These are phyloP conservation scores for Penicillium capsulatum DNA, from an alignment of 2,329 filamentous ascomycete species.

Conservation along the genomic window DNA sequence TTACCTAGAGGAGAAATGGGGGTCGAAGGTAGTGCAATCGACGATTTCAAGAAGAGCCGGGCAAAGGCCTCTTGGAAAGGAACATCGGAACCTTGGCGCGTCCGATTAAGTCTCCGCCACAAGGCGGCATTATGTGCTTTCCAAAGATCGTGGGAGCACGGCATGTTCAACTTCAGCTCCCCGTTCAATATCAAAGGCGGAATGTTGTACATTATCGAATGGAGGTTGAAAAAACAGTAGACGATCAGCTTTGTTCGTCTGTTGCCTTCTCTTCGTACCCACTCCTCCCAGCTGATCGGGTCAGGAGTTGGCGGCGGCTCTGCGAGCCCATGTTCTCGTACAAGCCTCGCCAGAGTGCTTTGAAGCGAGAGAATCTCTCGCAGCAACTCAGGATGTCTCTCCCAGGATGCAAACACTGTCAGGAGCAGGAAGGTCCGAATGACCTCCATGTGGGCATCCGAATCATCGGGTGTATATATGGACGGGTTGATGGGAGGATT, in stretches of 20 bases:
- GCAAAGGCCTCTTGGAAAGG: conserved; percentile 46
- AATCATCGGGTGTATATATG: conserved; percentile 39
- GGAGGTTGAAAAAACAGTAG: conserved; percentile 57
- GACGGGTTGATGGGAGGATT: conserved; percentile 31
- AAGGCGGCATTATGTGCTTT: conserved; percentile 49
- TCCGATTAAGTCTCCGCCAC: conserved; percentile 45
- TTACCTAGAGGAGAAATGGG: conserved; percentile 50
- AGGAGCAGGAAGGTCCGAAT: conserved; percentile 50
- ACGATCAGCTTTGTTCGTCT: conserved; percentile 55
- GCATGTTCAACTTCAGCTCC: conserved; percentile 53
- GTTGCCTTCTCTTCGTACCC: conserved; percentile 52
- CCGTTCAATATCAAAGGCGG: conserved; percentile 55
- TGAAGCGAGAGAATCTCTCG: conserved; percentile 55
- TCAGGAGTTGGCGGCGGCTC: conserved; percentile 32
- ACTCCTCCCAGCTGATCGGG: conserved; percentile 51
- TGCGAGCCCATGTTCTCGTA: conserved; percentile 51
- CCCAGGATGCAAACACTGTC: conserved; percentile 60
- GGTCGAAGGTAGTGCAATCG: conserved; percentile 31
- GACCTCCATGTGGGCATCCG: conserved; percentile 48
- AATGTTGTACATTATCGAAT: conserved; percentile 60
- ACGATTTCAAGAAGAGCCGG: conserved; percentile 41
- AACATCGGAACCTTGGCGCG: conserved; percentile 33
- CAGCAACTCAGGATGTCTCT: conserved; percentile 54
- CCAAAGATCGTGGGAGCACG: conserved; percentile 53
- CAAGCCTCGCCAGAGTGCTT: conserved; percentile 53